Evolutionary conservation across 306 rosid genomes (phyloP).

Genomic region (Leucaena leucocephala): DNA sequence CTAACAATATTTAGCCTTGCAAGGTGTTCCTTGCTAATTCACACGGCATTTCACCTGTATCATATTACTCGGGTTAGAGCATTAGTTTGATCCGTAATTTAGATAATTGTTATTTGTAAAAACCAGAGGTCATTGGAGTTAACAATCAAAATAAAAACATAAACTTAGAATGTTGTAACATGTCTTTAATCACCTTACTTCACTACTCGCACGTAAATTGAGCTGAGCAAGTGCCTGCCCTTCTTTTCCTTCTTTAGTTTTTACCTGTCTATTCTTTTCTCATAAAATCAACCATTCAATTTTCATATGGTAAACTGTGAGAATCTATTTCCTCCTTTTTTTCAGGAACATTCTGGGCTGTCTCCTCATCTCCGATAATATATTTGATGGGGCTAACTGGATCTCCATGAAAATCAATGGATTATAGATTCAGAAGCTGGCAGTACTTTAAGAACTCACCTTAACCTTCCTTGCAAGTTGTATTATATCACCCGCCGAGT

Average conservation of each 20-base stretch:
- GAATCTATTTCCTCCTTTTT: not conserved
- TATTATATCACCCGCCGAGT: conserved; percentile 5
- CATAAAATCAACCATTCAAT: not conserved
- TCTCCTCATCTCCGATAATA: not conserved
- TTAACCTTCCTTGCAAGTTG: not conserved
- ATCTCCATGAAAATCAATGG: not conserved
- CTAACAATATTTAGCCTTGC: no score
- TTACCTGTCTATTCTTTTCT: not conserved
- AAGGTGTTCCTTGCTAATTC: no score
- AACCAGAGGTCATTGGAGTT: not conserved
- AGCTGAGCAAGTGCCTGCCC: not conserved
- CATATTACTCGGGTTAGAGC: no score
- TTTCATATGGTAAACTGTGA: not conserved
- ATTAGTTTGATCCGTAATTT: no score
- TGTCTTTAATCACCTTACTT: not conserved
- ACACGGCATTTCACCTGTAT: no score
- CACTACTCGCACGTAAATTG: not conserved
- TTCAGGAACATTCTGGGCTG: not conserved
- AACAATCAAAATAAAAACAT: not conserved
- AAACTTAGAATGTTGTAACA: not conserved
- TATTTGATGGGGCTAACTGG: not conserved
- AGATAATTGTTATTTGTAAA: no score
- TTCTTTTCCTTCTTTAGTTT: not conserved
- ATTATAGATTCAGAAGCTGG: not conserved
- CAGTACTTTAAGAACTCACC: not conserved